Base-by-base conservation (phyloP, 306 rosid genomes). In the Fagus sylvatica region DNA sequence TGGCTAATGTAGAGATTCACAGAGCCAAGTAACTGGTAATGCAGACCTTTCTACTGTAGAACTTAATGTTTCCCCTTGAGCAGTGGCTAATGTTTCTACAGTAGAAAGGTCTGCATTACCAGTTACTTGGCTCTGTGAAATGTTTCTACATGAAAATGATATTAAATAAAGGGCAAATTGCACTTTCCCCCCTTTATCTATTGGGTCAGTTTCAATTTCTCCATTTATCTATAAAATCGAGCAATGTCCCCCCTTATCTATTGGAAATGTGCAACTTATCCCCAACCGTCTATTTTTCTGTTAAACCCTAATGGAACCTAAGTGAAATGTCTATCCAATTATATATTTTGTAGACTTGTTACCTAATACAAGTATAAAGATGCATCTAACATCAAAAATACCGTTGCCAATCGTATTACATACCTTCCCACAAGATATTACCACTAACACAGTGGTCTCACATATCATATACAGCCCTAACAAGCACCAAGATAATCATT, bases 401-500 rank as follows among this genome's bases (percentile, higher is more conserved):
- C 12, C 64, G 19, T 57, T 57, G 64, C 15, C 64, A 57, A 19
- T 22, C 33, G 7, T 62, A 15, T 2, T 4, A 64, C n/a, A 16
- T 37, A 64, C n/a, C 48, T 64, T 7, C 48, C 1, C 71, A 39
- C 68, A 61, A 61, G 22, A 61, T 61, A 33, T 61, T 32, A 34
- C 33, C 69, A 62, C 69, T 3, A 33, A 13, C n/a, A 34, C 19
- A 28, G 13, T 15, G 42, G 17, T 19, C 15, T 15, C 2, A 15
- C 13, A 13, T 61, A 10, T 41, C 30, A 34, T 1, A 66, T 39
- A 0, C 41, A 39, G 71, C 32, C 51, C 51, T n/a, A 39, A 39
- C 71, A 66, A 17, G 71, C 71, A 66, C 71, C 51, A 66, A n/a
- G 17, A 66, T 2, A 39, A 66, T 66, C 49, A 62, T 16, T 39